Evolutionary conservation across 2,329 filamentous ascomycete genomes (phyloP), one percentile per base, ranked within the genome.

Genomic region (Saccharata proteae): DNA sequence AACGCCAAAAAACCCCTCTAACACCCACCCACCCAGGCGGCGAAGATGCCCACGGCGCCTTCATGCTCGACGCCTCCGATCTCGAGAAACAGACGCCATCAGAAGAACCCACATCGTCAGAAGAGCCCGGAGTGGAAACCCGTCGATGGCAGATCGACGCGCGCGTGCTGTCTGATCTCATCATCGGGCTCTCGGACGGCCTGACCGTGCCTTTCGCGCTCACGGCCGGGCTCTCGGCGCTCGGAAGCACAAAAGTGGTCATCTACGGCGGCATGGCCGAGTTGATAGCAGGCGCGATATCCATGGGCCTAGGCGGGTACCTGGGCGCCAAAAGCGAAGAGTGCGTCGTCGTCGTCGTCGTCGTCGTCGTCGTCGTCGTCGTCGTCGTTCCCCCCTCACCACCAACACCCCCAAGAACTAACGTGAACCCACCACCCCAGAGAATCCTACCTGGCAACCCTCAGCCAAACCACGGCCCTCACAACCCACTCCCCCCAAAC

Each of bases 151-250:
- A 20, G 7, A 19, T 30, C 11, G 28, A 30, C 3, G 17, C 18
- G 5, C 28, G 28, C 13, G 28, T 30, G 11, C 7, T 21, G n/a
- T 21, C 19, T 7, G 74, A 81, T 51, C 65, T 74, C 40, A 82
- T 80, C 37, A 75, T 85, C 42, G 80, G 80, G 35, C 74, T 84
- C 43, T 76, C 78, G 1, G 80, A 85, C 46, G 80, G 80, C 15
- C 65, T 85, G 41, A 85, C 80, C 0, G 80, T 85, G 1, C 80
- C 80, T 0, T 85, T 85, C 43, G 80, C 80, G 14, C 62, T 85
- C 20, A 83, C 77, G 0, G 79, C 80, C 0, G 80, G 80, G 8
- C 62, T 85, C 2, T 76, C 72, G 2, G 67, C 67, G n/a, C 34
- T 38, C 14, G 48, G 34, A 16, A 32, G 23, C 16, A 32, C 43